Percentiles rank a stretch among this genome's conserved stretches.
Conservation (phyloP, 805 yeast species). For the Nakazawaea wickerhamii region DNA sequence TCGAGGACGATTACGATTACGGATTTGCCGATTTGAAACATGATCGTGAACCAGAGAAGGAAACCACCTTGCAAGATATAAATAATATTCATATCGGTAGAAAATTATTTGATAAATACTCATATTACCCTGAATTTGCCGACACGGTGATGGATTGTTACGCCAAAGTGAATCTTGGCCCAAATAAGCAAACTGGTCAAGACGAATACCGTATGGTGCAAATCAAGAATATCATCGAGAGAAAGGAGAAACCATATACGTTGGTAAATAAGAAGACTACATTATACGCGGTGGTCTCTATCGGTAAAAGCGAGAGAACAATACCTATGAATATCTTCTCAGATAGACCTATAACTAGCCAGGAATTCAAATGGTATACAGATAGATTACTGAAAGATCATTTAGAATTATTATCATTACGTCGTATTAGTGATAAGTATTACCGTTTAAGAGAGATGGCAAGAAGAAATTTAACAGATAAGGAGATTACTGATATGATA, state of each 20-base stretch:
- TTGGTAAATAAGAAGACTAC: slow-evolving; percentile 40
- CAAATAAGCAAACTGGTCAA: slow-evolving; percentile 52
- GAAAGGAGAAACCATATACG: slow-evolving; percentile 36
- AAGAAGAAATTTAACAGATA: slow-evolving; percentile 59
- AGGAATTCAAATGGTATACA: slow-evolving; percentile 70
- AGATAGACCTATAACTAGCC: slow-evolving; percentile 64
- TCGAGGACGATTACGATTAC: slow-evolving; percentile 32
- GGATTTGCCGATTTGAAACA: slow-evolving; percentile 27
- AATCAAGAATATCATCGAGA: slow-evolving; percentile 57
- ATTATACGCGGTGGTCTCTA: slow-evolving; percentile 65
- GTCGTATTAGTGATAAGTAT: slow-evolving; percentile 59
- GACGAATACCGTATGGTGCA: slow-evolving; percentile 79
- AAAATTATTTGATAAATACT: slow-evolving; percentile 63
- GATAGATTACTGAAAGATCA: slow-evolving; percentile 55
- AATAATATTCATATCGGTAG: slow-evolving; percentile 77
- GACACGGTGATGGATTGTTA: slow-evolving; percentile 66
- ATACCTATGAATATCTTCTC: slow-evolving; percentile 78
- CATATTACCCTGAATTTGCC: slow-evolving; percentile 79
- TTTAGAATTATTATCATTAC: slow-evolving; percentile 53
- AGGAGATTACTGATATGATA: slow-evolving; percentile 75
- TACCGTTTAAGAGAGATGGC: slow-evolving; percentile 59
- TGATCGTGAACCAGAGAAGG: slow-evolving; percentile 21
- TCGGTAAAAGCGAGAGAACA: slow-evolving; percentile 67
- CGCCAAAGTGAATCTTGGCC: slow-evolving; percentile 80
- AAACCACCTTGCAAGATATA: slow-evolving; percentile 56